These are phyloP conservation scores for Aaosphaeria arxii DNA, from an alignment of 2,329 filamentous ascomycete genomes.

Conservation along the genomic window DNA sequence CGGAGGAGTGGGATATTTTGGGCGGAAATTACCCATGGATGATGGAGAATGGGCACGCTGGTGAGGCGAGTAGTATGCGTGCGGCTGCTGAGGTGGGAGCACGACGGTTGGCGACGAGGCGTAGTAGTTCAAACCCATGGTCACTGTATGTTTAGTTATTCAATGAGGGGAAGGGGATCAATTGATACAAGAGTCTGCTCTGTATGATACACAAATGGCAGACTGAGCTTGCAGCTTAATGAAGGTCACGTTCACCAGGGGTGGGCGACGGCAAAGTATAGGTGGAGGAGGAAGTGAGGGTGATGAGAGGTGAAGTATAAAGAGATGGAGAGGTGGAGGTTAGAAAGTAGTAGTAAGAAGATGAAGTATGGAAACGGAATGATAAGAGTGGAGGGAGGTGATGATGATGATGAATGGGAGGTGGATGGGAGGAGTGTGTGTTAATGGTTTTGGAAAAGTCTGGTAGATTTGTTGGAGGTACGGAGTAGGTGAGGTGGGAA, in stretches of 20 bases:
- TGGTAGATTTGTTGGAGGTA: neutral
- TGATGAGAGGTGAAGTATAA: conserved; percentile 10
- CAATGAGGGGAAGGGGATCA: conserved; percentile 21
- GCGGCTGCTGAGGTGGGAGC: conserved; percentile 41
- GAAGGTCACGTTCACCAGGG: conserved; percentile 14
- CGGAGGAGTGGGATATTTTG: conserved; percentile 40
- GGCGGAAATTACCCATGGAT: conserved; percentile 30
- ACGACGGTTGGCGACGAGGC: conserved; percentile 47
- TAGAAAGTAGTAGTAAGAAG: neutral
- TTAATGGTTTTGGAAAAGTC: conserved; percentile 12
- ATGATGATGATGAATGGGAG: conserved; percentile 11
- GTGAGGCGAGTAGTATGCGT: conserved; percentile 33
- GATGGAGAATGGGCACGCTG: conserved; percentile 32
- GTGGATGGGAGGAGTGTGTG: conserved; percentile 11
- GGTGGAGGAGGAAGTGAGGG: conserved; percentile 6
- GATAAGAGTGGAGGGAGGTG: conserved; percentile 3
- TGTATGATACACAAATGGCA: conserved; percentile 19
- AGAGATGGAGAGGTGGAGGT: conserved; percentile 9
- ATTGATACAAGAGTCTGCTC: conserved; percentile 29
- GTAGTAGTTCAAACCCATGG: conserved; percentile 46
- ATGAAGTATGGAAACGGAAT: too few relatives aligned
- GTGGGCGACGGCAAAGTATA: conserved; percentile 23
- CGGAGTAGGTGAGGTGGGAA: conserved; percentile 12
- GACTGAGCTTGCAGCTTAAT: conserved; percentile 23
- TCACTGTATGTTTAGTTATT: conserved; percentile 40